Percentiles rank a stretch among this genome's conserved stretches.
Conservation (phyloP, 805 yeast species). For the Kodamaea kakaduensis region DNA sequence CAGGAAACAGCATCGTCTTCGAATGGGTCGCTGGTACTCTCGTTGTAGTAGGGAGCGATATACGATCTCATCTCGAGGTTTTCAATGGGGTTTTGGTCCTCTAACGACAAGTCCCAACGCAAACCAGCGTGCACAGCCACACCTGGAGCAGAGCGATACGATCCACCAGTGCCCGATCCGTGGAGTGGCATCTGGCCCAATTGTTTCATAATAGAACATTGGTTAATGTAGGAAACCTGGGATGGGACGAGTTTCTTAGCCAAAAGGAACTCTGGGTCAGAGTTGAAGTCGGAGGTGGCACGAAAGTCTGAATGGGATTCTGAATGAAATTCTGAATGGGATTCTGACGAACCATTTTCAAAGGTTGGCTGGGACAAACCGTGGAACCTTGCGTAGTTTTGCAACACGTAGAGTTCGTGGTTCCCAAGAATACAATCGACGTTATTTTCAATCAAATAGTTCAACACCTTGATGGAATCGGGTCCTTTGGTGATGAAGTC, state of each 20-base stretch:
- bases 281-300: constrained; percentile 18
- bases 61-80: constrained; percentile 68
- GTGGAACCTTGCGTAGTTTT: constrained; percentile 60
- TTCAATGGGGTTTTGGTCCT: constrained; percentile 58
- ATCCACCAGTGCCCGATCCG: constrained; percentile 19
- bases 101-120: constrained; percentile 56
- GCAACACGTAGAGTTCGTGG: constrained; percentile 73
- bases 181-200: constrained; percentile 58
- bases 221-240: constrained; percentile 57
- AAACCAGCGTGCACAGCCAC: constrained; percentile 85
- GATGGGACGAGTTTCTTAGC: constrained; percentile 54
- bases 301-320: background rate
- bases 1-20: constrained; percentile 43
- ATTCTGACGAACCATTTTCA: constrained; percentile 8
- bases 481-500: constrained; percentile 87
- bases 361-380: constrained; percentile 37
- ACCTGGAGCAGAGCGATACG: constrained; percentile 29
- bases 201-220: constrained; percentile 59
- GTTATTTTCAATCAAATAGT: constrained; percentile 47
- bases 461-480: constrained; percentile 63
- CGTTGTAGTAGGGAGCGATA: constrained; percentile 59
- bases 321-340: background rate
- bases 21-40: constrained; percentile 48
- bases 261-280: constrained; percentile 38
- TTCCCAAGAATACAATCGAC: constrained; percentile 82